Evolutionary conservation across 179 eudicot genomes (phyloP), one percentile per base, ranked within the genome.

Genomic region (Silene noctiflora): DNA sequence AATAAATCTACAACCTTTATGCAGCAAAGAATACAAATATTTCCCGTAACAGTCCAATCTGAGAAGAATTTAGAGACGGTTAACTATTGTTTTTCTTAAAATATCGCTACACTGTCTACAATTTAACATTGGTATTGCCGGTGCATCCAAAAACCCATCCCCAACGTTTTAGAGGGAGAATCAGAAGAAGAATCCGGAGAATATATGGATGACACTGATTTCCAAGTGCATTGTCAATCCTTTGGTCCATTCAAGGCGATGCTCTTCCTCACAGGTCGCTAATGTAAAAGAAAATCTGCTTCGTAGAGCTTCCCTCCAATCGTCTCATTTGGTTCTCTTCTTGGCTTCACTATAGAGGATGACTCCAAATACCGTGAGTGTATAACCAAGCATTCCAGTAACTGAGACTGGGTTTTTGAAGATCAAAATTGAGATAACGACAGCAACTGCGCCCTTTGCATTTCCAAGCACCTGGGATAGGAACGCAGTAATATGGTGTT

Each of bases 401-500:
- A 91, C 84, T 46, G 96, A 89, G 69, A 91, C 96, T 0, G 93
- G 93, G 78, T 91, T 91, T 69, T 19, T 35, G 42, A 91, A 91
- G 70, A 91, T 89, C 82, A 91, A 79, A 74, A 91, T 88, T 9
- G 96, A 91, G 75, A 91, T 85, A 3, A 91, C 96, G 61, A 91
- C 93, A 13, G 96, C 89, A 6, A 89, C 90, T 0, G 91, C 96
- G 16, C 96, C 96, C 85, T 89, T 90, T 19, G 96, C 96, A 67
- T 91, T 91, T 72, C 96, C 92, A 25, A 91, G 88, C 35, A 91
- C 96, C 96, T 91, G 85, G 13, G 81, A 81, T 78, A 16, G 59
- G 77, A 25, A 14, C 46, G 5, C 63, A 59, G 48, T 33, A 29
- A 6, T 69, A 33, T 4, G 60, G 0, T 56, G 35, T 48, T 6